Evolutionary conservation across 768 basidiomycete species (phyloP).

Genomic region (Suillus tomentosus): DNA sequence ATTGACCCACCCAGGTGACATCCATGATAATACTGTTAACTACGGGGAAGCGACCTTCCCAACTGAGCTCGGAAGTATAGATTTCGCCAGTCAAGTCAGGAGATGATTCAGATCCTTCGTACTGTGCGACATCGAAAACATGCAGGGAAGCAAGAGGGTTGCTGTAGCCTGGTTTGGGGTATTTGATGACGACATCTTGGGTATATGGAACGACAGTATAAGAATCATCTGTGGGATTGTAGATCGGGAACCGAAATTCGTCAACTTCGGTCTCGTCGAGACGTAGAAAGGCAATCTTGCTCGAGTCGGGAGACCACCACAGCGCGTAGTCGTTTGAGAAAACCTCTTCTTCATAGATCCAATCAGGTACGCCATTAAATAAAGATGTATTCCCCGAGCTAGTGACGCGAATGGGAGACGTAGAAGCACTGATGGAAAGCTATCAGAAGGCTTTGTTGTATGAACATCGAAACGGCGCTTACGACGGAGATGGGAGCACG

Average conservation of each 20-base stretch:
- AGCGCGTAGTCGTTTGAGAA: slow-evolving; percentile 71
- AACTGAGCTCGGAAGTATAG: slow-evolving; percentile 60
- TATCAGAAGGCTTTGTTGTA: slow-evolving; percentile 1
- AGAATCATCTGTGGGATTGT: slow-evolving; percentile 79
- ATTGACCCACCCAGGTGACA: slow-evolving; percentile 84
- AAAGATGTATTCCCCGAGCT: slow-evolving; percentile 76
- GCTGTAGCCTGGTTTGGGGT: slow-evolving; percentile 87
- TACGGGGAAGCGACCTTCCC: slow-evolving; percentile 58
- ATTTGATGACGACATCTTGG: slow-evolving; percentile 59
- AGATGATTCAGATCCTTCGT: slow-evolving; percentile 37
- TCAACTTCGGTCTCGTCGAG: slow-evolving; percentile 90
- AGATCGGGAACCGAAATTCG: slow-evolving; percentile 86
- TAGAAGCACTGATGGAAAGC: slow-evolving; percentile 30
- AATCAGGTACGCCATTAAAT: slow-evolving; percentile 95
- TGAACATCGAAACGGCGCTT: slow-evolving; percentile 26
- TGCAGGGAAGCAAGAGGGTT: slow-evolving; percentile 86
- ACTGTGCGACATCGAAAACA: slow-evolving; percentile 75
- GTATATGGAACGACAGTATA: slow-evolving; percentile 81
- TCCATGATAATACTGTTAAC: slow-evolving; percentile 77
- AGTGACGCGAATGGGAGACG: slow-evolving; percentile 73
- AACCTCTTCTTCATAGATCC: slow-evolving; percentile 97
- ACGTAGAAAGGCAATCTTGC: slow-evolving; percentile 74
- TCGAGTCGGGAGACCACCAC: slow-evolving; percentile 83
- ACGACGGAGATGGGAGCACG: slow-evolving; percentile 69
- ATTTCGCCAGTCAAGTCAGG: slow-evolving; percentile 36